Percentiles rank a stretch among this genome's conserved stretches.
Conservation (phyloP, 208 protist genomes). For the Strigomonas galati region DNA sequence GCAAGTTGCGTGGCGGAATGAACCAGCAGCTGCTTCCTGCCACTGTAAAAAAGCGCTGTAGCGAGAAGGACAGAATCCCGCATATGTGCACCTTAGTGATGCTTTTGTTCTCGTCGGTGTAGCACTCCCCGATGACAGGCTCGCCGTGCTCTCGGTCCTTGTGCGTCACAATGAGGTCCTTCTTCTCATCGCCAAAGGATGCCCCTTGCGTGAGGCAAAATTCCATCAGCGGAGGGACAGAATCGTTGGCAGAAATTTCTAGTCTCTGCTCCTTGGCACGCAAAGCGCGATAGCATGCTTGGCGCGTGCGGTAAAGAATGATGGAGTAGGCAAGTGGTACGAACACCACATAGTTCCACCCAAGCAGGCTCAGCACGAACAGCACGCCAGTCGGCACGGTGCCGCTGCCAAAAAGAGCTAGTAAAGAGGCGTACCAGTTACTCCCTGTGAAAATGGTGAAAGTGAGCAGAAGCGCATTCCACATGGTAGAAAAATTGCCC, state of each 20-base stretch:
- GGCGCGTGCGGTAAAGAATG: constrained; percentile 13
- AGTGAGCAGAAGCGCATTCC: constrained; percentile 36
- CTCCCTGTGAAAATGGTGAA: constrained; percentile 51
- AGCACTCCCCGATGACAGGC: too few species aligned
- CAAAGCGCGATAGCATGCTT: neutral
- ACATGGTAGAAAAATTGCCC: constrained; percentile 44
- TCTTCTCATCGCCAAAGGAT: neutral
- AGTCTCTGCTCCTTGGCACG: neutral
- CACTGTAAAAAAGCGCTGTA: neutral
- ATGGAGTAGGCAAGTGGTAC: constrained; percentile 22
- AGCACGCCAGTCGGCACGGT: constrained; percentile 32
- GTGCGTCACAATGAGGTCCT: neutral
- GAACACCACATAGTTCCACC: constrained; percentile 14
- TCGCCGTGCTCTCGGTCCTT: too few species aligned
- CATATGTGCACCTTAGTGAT: too few species aligned
- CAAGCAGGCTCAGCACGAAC: constrained; percentile 34
- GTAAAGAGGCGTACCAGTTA: constrained; percentile 36
- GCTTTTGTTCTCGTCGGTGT: too few species aligned
- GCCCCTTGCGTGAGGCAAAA: neutral
- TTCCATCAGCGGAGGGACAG: neutral
- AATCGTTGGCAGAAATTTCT: neutral
- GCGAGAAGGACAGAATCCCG: neutral
- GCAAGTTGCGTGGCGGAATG: constrained; percentile 17
- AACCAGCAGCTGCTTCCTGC: constrained; percentile 13
- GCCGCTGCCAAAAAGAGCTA: constrained; percentile 18